Evolutionary conservation across 495 filamentous ascomycete genomes (phyloP), one percentile per base, ranked within the genome.

Genomic region (Penicillium lividum): DNA sequence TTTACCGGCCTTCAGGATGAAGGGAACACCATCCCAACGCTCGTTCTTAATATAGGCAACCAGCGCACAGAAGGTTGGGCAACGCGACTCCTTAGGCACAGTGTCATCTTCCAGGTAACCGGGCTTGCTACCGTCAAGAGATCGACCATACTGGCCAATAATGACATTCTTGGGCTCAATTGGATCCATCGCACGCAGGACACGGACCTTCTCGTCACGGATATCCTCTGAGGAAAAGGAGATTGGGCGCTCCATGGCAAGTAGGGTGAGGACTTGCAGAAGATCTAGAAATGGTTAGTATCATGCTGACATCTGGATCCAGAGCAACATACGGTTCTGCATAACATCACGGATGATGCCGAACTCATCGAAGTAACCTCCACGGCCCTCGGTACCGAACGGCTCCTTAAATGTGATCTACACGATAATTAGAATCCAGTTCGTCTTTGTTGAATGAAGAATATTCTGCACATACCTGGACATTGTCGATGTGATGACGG

Each of bases 151-250:
- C 74, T 99, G 95, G 43, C 95, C 95, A 66, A 99, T 99, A 73
- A 99, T 99, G 73, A 99, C 95, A 71, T 99, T 94, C 86, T 98
- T 99, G 59, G 95, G 95, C 80, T 99, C 92, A 68, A 99, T 97
- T 11, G 92, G 83, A 51, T 91, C 90, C 70, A 98, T 98, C 42
- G 86, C 91, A 62, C 94, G 89, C 44, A 99, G 84, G 22, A 99
- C 95, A 62, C 95, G 89, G 59, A 83, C 93, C 81, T 99, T 99
- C 77, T 99, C 95, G 71, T 99, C 95, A 68, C 95, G 91, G 64
- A 99, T 96, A 69, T 99, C 95, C 70, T 99, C 95, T 30, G 95
- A 84, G 22, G 94, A 97, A 81, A 99, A 98, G 7, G 93, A 97
- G 71, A 98, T 94, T 40, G 95, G 95, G 53, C 95, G 84, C 79